A percentile compares a stretch with the other conserved stretches of the same genome.
These are phyloP conservation scores for Eucalyptus regnans DNA, from an alignment of 345 rosid genomes.

Conservation along the genomic window DNA sequence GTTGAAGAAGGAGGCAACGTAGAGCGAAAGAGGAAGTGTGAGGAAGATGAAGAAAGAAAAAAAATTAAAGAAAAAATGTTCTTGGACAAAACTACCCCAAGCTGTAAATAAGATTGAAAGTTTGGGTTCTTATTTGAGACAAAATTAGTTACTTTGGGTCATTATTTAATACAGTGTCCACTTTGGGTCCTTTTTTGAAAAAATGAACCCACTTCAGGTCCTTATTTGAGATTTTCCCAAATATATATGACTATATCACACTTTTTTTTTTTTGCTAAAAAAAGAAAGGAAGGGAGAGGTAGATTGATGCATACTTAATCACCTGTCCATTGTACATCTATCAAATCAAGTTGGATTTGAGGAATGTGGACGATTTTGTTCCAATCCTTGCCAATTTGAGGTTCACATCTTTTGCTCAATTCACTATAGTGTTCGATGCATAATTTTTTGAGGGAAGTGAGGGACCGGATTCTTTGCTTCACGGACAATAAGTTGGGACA, in stretches of 20 bases:
- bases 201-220: too few relatives aligned
- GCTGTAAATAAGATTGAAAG: too few relatives aligned
- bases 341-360: not conserved
- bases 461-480: not conserved
- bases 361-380: not conserved
- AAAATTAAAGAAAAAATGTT: too few relatives aligned
- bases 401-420: not conserved
- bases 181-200: too few relatives aligned
- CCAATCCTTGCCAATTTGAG: not conserved
- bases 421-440: not conserved
- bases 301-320: not conserved
- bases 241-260: accelerated
- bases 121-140: too few relatives aligned
- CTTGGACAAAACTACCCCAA: too few relatives aligned
- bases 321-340: not conserved
- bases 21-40: too few relatives aligned
- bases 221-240: too few relatives aligned
- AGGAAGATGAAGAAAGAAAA: too few relatives aligned
- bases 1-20: too few relatives aligned
- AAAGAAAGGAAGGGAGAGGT: not conserved
- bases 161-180: too few relatives aligned
- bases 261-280: not conserved
- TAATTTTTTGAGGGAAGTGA: not conserved
- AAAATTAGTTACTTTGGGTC: too few relatives aligned
- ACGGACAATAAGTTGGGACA: not conserved